Conservation (phyloP, 352 stramenopile species). For the Phytophthora citricola region DNA sequence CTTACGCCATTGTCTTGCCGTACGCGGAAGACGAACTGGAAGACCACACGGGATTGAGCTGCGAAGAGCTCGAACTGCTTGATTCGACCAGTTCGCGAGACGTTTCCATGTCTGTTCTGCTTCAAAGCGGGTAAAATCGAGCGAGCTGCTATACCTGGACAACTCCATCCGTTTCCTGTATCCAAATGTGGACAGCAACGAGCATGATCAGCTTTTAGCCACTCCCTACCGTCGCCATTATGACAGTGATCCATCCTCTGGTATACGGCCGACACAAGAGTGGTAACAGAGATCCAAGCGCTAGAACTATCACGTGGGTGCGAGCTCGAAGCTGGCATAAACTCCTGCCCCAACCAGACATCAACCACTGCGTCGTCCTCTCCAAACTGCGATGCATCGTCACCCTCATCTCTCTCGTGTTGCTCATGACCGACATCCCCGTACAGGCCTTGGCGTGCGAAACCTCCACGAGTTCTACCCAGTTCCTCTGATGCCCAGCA, state of each 20-base stretch:
- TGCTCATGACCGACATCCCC: conserved; percentile 59
- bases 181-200: not conserved
- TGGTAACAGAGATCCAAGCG: conserved; percentile 9
- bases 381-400: conserved; percentile 43
- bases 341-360: conserved; percentile 25
- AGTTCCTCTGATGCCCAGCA: conserved; percentile 32
- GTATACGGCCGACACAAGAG: not conserved
- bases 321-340: conserved; percentile 17
- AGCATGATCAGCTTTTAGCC: too few species aligned
- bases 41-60: conserved; percentile 30
- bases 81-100: conserved; percentile 30
- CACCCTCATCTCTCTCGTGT: conserved; percentile 41
- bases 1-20: conserved; percentile 39
- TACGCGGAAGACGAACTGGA: conserved; percentile 37
- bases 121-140: conserved; percentile 26
- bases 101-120: conserved; percentile 25
- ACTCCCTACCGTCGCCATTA: not conserved
- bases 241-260: conserved; percentile 13
- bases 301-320: conserved; percentile 1
- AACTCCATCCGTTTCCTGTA: conserved; percentile 5
- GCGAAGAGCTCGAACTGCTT: conserved; percentile 27
- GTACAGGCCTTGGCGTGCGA: conserved; percentile 46
- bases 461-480: conserved; percentile 36
- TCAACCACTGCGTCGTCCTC: conserved; percentile 35
- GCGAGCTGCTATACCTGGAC: conserved; percentile 4